Evolutionary conservation across 2,329 filamentous ascomycete genomes (phyloP).

Genomic region (Ophiocordyceps camponoti-floridani): DNA sequence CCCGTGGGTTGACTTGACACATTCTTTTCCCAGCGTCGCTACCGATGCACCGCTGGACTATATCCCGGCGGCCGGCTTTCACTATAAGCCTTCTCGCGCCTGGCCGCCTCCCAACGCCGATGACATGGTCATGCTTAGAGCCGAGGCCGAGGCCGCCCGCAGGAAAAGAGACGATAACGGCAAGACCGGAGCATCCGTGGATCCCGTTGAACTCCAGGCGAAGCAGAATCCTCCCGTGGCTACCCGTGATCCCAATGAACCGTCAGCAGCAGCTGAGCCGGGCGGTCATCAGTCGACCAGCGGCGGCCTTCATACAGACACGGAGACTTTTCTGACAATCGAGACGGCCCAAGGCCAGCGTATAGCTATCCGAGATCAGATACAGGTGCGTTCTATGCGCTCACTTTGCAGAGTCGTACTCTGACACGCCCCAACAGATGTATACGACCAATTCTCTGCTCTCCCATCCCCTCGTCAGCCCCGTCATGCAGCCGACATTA

Average conservation of each 20-base stretch:
- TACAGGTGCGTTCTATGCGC: constrained; percentile 43
- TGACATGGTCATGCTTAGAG: constrained; percentile 39
- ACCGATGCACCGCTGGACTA: constrained; percentile 63
- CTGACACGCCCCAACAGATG: constrained; percentile 23
- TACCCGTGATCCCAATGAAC: constrained; percentile 8
- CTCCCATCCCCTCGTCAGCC: constrained; percentile 77
- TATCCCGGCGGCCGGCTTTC: constrained; percentile 73
- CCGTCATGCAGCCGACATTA: constrained; percentile 70
- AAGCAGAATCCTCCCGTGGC: constrained; percentile 15
- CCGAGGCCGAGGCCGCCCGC: constrained; percentile 31
- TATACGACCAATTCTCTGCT: constrained; percentile 72
- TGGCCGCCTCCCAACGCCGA: constrained; percentile 80
- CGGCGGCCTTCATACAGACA: constrained; percentile 10
- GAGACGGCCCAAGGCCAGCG: constrained; percentile 48
- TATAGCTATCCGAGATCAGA: constrained; percentile 72
- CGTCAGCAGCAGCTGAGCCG: constrained; percentile 5
- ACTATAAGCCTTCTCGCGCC: constrained; percentile 73
- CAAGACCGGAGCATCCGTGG: constrained; percentile 6
- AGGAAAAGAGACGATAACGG: constrained; percentile 6
- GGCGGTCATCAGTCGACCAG: constrained; percentile 7
- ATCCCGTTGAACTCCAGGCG: constrained; percentile 9
- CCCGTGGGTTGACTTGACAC: constrained; percentile 89
- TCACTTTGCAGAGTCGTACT: no score
- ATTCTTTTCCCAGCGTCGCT: constrained; percentile 84
- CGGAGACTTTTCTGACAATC: constrained; percentile 35